Evolutionary conservation across 2,329 filamentous ascomycete genomes (phyloP).

Genomic region (Monosporascus sp.): DNA sequence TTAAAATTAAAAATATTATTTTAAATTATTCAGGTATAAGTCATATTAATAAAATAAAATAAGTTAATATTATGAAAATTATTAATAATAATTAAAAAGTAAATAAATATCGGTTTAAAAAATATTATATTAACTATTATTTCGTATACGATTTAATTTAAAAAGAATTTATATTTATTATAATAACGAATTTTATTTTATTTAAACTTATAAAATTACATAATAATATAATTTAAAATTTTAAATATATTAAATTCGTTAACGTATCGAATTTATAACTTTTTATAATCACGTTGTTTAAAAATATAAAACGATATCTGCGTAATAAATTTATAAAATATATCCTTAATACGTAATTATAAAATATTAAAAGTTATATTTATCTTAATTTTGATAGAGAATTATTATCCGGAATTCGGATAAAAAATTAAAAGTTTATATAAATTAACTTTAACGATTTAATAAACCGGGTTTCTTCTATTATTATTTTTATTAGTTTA

Average conservation of each 20-base stretch:
- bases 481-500: neutral
- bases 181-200: neutral
- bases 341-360: too few relatives aligned
- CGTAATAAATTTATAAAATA: neutral
- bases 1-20: neutral
- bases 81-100: neutral
- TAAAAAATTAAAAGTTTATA: too few relatives aligned
- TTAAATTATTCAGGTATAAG: neutral
- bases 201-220: neutral
- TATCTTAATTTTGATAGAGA: slow-evolving; percentile 1
- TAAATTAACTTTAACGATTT: neutral
- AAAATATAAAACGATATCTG: neutral
- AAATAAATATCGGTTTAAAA: neutral
- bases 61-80: neutral
- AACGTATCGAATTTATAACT: neutral
- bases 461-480: neutral
- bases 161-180: neutral
- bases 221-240: neutral
- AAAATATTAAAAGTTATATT: neutral
- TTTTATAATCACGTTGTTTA: neutral
- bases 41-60: neutral
- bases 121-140: neutral
- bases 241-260: neutral
- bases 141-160: neutral
- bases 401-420: too few relatives aligned